Evolutionary conservation across 164 flowering plant genomes (phyloP), one percentile per base, ranked within the genome.

Genomic region (Akebia trifoliata): DNA sequence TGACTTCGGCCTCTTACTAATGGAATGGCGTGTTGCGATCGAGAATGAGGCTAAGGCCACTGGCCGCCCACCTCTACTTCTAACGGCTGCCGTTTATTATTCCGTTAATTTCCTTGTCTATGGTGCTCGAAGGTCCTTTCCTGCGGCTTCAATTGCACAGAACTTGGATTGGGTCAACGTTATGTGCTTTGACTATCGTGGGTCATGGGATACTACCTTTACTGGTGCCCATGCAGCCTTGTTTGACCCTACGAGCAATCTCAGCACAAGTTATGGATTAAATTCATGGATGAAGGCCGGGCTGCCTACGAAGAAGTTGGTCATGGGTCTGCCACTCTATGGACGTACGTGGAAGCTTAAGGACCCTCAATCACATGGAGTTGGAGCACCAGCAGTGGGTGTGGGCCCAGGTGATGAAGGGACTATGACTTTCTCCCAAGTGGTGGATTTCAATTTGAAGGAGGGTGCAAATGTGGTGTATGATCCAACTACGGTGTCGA

Each of bases 141-240:
- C 83, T 4, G 63, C 50, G 21, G 62, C 56, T 0, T 68, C 81
- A 2, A 75, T 81, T 0, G 36, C 14, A 4, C 56, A 54, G 9
- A 73, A 69, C 50, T 35, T 80, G 68, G 87, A 84, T 55, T 75
- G 76, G 78, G 59, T 79, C n/a, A 80, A 66, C 42, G 71, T 56
- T 2, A 81, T 84, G 81, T 63, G 61, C 58, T 82, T 59, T 51
- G 86, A 84, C 50, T 78, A 74, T 48, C 74, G 57, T 20, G 90
- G 90, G 10, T 34, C 69, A 5, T 79, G 90, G 86, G 61, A 74
- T 47, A 65, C 67, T 0, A 7, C 68, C 1, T 31, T 15, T 1
- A 81, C 86, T 0, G 86, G 86, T 4, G 75, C 81, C 8, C 80
- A 65, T 11, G 76, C 86, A 1, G 90, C 83, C 3, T 56, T 80